These are phyloP conservation scores for Pythium scleroteichum DNA, from an alignment of 352 stramenopile species.

Conservation along the genomic window DNA sequence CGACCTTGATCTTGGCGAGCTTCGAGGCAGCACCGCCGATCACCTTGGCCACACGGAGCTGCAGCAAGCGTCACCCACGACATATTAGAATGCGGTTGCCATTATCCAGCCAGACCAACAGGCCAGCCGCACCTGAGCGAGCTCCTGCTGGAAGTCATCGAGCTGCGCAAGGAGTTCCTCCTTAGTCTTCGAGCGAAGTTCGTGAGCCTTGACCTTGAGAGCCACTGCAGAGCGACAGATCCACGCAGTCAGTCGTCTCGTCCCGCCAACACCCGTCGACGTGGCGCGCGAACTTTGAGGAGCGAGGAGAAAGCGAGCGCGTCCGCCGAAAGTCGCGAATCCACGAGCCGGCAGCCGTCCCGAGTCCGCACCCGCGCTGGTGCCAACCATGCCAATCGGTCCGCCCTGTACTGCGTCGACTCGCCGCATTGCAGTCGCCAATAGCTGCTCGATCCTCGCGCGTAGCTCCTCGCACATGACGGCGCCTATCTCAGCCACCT, in stretches of 20 bases:
- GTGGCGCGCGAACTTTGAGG: too few species aligned
- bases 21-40: slow-evolving; percentile 98
- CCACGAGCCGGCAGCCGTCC: too few species aligned
- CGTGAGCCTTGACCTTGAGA: slow-evolving; percentile 96
- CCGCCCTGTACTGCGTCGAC: not conserved
- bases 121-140: slow-evolving; percentile 71
- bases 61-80: slow-evolving; percentile 7
- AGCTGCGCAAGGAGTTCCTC: slow-evolving; percentile 98
- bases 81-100: too few species aligned
- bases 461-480: not conserved
- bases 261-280: not conserved
- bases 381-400: too few species aligned
- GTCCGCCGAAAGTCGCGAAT: too few species aligned
- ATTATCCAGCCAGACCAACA: too few species aligned
- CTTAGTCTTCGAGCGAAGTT: slow-evolving; percentile 97
- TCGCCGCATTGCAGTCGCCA: too few species aligned
- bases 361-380: too few species aligned
- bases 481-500: slow-evolving; percentile 1
- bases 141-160: slow-evolving; percentile 98
- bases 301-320: too few species aligned
- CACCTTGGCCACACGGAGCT: slow-evolving; percentile 99
- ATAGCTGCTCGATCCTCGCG: too few species aligned
- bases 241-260: slow-evolving; percentile 21
- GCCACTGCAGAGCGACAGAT: slow-evolving; percentile 24
- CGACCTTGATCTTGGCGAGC: slow-evolving; percentile 99